These are phyloP conservation scores for Yarrowia keelungensis DNA, from an alignment of 805 yeast species.

Conservation along the genomic window DNA sequence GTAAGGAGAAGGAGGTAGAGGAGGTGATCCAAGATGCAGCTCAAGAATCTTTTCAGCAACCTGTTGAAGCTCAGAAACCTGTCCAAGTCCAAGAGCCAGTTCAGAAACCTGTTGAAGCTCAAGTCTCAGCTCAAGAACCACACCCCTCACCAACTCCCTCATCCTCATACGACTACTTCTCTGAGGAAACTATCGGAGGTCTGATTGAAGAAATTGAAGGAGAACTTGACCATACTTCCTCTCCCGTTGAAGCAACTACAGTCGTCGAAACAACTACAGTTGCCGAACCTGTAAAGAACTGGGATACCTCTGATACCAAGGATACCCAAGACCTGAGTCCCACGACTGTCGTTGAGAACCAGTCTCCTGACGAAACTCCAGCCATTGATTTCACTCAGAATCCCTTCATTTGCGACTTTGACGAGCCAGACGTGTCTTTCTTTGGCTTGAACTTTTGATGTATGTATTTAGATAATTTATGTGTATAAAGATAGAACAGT, in stretches of 20 bases:
- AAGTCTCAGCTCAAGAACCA: neutral
- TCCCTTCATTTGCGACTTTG: constrained; percentile 4
- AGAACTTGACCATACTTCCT: neutral
- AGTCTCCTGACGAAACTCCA: too few species aligned
- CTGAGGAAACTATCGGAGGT: neutral
- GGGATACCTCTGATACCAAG: too few species aligned
- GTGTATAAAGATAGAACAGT: too few species aligned
- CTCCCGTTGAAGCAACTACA: too few species aligned
- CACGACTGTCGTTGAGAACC: too few species aligned
- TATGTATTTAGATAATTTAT: too few species aligned
- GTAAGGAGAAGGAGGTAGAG: too few species aligned
- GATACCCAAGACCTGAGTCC: neutral
- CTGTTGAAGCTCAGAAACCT: neutral
- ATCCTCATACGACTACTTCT: neutral
- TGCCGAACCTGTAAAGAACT: too few species aligned
- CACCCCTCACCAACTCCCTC: too few species aligned
- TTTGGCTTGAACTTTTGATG: too few species aligned
- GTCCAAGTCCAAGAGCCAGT: neutral
- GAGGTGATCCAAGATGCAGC: neutral
- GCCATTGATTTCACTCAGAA: neutral
- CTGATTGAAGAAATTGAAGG: neutral
- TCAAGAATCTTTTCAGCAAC: too few species aligned
- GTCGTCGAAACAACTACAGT: too few species aligned
- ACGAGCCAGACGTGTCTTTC: neutral
- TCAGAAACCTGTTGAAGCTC: neutral